phyloP scores from a whole-genome alignment of 768 basidiomycete genomes.

The Cyathus striatus region DNA sequence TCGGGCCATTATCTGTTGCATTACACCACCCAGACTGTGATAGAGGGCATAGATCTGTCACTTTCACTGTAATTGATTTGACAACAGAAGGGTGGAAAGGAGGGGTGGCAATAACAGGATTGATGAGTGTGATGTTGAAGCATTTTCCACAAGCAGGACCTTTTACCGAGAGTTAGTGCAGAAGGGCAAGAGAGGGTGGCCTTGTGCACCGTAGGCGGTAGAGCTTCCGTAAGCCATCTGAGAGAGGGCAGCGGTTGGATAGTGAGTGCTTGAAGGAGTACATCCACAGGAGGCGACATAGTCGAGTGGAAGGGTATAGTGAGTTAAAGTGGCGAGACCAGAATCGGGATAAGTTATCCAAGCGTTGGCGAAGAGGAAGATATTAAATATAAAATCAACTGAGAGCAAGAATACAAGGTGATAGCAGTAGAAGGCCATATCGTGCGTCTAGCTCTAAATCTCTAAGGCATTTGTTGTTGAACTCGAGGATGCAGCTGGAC shows the following conservation, averaged over 20 bases:
- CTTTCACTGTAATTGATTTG: conserved; percentile 66
- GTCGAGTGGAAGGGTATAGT: conserved; percentile 54
- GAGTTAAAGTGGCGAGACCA: conserved; percentile 75
- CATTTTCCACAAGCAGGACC: conserved; percentile 76
- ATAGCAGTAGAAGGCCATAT: no score
- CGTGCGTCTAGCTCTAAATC: no score
- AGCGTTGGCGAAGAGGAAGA: conserved; percentile 3
- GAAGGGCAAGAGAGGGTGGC: not conserved
- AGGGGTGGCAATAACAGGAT: conserved; percentile 61
- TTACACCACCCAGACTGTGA: conserved; percentile 65
- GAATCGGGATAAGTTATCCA: conserved; percentile 64
- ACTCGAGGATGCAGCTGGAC: no score
- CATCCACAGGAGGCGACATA: conserved; percentile 78
- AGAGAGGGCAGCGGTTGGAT: conserved; percentile 76
- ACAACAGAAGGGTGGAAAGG: conserved; percentile 61
- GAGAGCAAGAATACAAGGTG: conserved; percentile 9
- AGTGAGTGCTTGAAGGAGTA: conserved; percentile 57
- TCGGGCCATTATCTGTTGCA: conserved; percentile 55
- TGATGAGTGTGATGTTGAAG: conserved; percentile 71
- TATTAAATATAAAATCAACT: conserved; percentile 5
- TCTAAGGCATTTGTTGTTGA: no score
- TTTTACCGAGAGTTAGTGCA: conserved; percentile 9
- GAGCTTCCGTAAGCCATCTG: conserved; percentile 79
- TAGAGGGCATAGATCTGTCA: conserved; percentile 77
- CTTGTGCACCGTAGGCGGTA: conserved; percentile 47